A percentile compares a stretch with the other conserved stretches of the same genome.
These are phyloP conservation scores for Penicillium lividum DNA, from an alignment of 495 filamentous ascomycete species.

Conservation along the genomic window DNA sequence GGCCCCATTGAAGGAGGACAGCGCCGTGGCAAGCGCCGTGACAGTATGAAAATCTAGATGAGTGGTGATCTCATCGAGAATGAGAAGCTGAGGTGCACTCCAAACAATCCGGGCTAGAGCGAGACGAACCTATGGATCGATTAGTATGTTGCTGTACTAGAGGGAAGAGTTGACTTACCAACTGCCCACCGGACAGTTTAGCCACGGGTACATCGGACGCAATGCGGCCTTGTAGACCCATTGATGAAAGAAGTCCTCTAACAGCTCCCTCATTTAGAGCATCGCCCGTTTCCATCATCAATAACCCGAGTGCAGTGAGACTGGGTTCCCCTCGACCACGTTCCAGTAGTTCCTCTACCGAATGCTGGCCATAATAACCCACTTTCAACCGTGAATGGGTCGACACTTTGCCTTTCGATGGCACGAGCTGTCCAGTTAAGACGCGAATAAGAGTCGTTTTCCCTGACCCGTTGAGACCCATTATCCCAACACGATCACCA, in stretches of 20 bases:
- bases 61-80: slow-evolving; percentile 85
- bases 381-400: slow-evolving; percentile 65
- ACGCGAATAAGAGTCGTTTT: slow-evolving; percentile 70
- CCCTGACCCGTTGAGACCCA: slow-evolving; percentile 73
- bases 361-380: slow-evolving; percentile 77
- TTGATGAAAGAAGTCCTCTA: slow-evolving; percentile 58
- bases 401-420: slow-evolving; percentile 55
- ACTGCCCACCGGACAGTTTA: slow-evolving; percentile 73
- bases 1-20: slow-evolving; percentile 68
- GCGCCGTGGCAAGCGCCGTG: slow-evolving; percentile 61
- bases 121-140: slow-evolving; percentile 61
- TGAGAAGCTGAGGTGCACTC: slow-evolving; percentile 67
- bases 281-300: slow-evolving; percentile 49
- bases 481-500: slow-evolving; percentile 70
- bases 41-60: slow-evolving; percentile 81
- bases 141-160: not conserved
- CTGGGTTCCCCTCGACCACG: slow-evolving; percentile 42
- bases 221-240: slow-evolving; percentile 65
- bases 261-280: slow-evolving; percentile 61
- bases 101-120: slow-evolving; percentile 69
- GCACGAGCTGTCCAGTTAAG: slow-evolving; percentile 43
- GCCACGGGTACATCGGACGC: slow-evolving; percentile 69
- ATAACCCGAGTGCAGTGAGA: slow-evolving; percentile 62
- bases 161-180: slow-evolving; percentile 33
- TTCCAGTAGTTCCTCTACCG: slow-evolving; percentile 65